Conservation (phyloP, 768 basidiomycete genomes). For the Mycena latifolia region DNA sequence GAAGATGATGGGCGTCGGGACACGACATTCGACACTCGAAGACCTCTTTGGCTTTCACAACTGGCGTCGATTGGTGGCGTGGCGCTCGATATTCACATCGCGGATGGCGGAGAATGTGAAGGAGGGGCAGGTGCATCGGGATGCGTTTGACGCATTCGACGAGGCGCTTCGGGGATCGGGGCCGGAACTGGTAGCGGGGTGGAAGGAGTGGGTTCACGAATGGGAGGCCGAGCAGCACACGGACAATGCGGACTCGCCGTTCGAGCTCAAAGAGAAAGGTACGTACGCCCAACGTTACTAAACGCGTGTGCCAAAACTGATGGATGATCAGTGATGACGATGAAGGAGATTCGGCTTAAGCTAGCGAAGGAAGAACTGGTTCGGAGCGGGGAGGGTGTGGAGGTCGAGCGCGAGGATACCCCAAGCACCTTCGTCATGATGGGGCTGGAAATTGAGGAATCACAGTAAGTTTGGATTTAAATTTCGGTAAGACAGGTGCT, state of each 20-base stretch:
- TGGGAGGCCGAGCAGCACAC: neutral
- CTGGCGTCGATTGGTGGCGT: neutral
- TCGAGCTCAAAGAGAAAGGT: neutral
- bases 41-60: neutral
- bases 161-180: neutral
- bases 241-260: neutral
- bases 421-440: neutral
- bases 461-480: neutral
- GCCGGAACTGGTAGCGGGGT: neutral
- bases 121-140: neutral
- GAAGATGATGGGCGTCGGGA: neutral
- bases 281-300: no score
- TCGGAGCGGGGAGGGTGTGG: neutral
- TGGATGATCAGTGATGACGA: neutral
- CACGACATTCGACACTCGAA: neutral
- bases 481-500: no score
- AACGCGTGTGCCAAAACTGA: no score
- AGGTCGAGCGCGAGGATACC: neutral
- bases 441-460: slow-evolving; percentile 2
- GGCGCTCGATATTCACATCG: neutral
- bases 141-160: slow-evolving; percentile 2
- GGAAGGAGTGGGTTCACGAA: neutral
- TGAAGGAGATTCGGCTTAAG: neutral
- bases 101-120: neutral
- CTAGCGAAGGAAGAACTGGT: neutral